Conservation (phyloP, 345 rosid species). For the Excoecaria agallocha region DNA sequence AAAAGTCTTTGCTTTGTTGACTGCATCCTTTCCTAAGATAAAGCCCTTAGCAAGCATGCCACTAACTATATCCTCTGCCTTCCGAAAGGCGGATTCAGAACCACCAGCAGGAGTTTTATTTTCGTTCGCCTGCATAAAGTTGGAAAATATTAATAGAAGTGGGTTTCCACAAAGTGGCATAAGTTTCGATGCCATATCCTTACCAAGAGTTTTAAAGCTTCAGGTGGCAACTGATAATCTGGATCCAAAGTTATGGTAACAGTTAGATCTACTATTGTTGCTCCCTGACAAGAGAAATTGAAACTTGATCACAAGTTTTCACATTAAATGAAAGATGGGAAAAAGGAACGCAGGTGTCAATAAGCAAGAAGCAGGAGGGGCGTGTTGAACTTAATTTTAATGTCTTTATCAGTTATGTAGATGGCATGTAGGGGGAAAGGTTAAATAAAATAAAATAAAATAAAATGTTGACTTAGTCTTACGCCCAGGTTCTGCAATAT, state of each 20-base stretch:
- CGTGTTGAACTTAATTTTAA: not conserved
- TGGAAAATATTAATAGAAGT: conserved; percentile 12
- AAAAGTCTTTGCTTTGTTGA: conserved; percentile 73
- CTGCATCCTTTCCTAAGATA: conserved; percentile 84
- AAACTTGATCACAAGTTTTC: not conserved
- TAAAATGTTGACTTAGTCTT: not conserved
- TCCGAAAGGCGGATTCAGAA: conserved; percentile 61
- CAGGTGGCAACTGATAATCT: conserved; percentile 78
- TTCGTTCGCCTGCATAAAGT: conserved; percentile 42
- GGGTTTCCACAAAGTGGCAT: not conserved
- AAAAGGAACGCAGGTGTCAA: no score
- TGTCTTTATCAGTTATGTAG: not conserved
- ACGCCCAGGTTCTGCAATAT: no score
- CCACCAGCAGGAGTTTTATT: conserved; percentile 54
- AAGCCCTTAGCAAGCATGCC: conserved; percentile 94
- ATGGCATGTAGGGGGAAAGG: not conserved
- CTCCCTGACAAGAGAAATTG: conserved; percentile 57
- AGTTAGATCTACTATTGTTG: conserved; percentile 81
- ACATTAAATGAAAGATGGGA: not conserved
- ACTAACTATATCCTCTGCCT: conserved; percentile 89
- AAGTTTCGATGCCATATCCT: conserved; percentile 25
- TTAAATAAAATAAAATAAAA: no score
- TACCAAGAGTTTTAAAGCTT: conserved; percentile 58
- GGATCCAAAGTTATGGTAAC: conserved; percentile 65
- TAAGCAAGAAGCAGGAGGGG: not conserved